Evolutionary conservation across 768 basidiomycete genomes (phyloP), one percentile per base, ranked within the genome.

Genomic region (Galerina sulciceps): DNA sequence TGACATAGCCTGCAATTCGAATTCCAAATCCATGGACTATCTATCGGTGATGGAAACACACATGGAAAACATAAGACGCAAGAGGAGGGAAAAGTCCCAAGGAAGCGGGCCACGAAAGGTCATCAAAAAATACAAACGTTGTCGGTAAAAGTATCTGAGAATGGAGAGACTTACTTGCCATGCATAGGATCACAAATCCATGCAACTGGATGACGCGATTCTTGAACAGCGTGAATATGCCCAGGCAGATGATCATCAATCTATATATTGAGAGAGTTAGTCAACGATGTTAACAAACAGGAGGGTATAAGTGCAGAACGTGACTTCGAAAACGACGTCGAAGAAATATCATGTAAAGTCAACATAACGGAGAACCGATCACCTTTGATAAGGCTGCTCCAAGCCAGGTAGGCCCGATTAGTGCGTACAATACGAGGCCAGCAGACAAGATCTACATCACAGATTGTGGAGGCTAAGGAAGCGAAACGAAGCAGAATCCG

Each of bases 101-200:
- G 34, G 18, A 36, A 18, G 5, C 34, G 18, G 46, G 8, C 13
- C 17, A 49, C 17, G n/a, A 13, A 36, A 34, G 23, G 35, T 14
- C 3, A 15, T 14, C 14, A 51, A 45, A 22, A 49, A 23, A 10
- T 20, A 20, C 10, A 6, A 37, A 2, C 35, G 9, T 15, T 22
- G 37, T 38, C 34, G 18, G 44, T 15, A 53, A 37, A 31, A 59
- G 13, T 8, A 8, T 31, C 26, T 31, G 53, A 58, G 51, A 37
- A 57, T 53, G 36, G 50, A 46, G 17, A 41, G n/a, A 81, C 91
- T 65, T 68, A 94, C 94, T 98, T 97, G 77, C 96, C 96, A 66
- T 99, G 96, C 96, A 99, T 99, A 2, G 96, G 95, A 74, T 99
- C 97, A 68, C 93, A 96, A 49, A 96, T 84, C 94, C 96, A 99